These are phyloP conservation scores for Trichosanthes cucumerina DNA, from an alignment of 306 rosid genomes.

Conservation along the genomic window DNA sequence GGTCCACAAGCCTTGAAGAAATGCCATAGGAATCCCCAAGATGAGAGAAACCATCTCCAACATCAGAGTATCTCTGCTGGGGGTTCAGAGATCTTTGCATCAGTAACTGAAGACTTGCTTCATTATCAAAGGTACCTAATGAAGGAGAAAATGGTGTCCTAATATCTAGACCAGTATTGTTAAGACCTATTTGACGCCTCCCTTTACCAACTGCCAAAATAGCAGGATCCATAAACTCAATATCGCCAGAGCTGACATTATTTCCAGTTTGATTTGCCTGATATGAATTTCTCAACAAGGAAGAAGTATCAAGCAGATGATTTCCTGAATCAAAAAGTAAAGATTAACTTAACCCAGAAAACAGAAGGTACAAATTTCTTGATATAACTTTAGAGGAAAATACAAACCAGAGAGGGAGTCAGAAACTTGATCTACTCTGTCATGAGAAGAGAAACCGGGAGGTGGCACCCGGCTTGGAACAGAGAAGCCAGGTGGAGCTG, in stretches of 20 bases:
- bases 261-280: constrained; percentile 45
- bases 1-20: constrained; percentile 59
- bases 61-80: constrained; percentile 62
- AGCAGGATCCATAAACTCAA: constrained; percentile 89
- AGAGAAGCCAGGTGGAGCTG: constrained; percentile 89
- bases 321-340: constrained; percentile 36
- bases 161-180: constrained; percentile 43
- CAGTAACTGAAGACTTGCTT: constrained; percentile 63
- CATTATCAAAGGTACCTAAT: constrained; percentile 51
- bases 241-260: constrained; percentile 42
- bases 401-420: constrained; percentile 60
- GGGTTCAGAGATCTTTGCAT: constrained; percentile 70
- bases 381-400: background rate
- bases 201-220: constrained; percentile 89
- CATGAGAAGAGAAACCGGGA: constrained; percentile 76
- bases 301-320: constrained; percentile 41
- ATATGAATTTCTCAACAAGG: constrained; percentile 48
- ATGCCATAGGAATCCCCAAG: constrained; percentile 61
- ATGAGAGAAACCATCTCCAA: constrained; percentile 50
- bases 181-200: constrained; percentile 53
- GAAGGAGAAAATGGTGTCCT: constrained; percentile 54
- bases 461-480: constrained; percentile 71
- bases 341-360: background rate
- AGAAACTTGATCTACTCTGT: constrained; percentile 55
- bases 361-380: background rate